Base-by-base conservation (phyloP, 441 rosid species). In the Corymbia citriodora region DNA sequence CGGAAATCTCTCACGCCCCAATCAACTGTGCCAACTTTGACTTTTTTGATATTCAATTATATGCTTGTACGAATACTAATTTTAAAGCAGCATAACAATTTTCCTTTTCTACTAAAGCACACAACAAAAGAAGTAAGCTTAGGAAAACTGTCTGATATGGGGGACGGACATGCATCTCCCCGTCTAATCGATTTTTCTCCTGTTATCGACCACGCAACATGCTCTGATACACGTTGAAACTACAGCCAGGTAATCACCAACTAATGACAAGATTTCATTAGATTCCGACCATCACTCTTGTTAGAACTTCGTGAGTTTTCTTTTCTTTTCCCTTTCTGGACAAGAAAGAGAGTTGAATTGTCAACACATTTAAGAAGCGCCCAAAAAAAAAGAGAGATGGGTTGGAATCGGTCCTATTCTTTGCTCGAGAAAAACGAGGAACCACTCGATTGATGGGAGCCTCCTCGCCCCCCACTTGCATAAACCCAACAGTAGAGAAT, bases 381-480 rank as follows among this genome's bases (percentile, higher is more conserved):
- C 49, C 52, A 15, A 12, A 21, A 2, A 23, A 23, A 25, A 21
- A 12, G 33, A 63, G 14, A 14, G 29, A 29, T 79, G 85, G 52
- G 85, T 79, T 48, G 85, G 85, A 79, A 79, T 40, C 85, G 29
- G 85, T 79, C 85, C 8, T 48, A 79, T 79, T 79, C 85, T 79
- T 14, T 14, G 85, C 27, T 49, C 15, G 18, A 45, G 55, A 16
- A 90, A 55, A 87, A 19, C 21, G 31, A 52, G 52, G 68, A 74
- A 90, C 85, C 85, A 79, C 85, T 79, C 85, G 9, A 79, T 45
- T 40, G 85, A 40, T 40, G n/a, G 85, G 85, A 88, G 89, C 94
- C 93, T 88, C 33, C 91, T 89, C 92, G 94, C 93, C 97, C 91
- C 95, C 91, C 95, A 94, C 92, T 95, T 95, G 96, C 96, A 86